Evolutionary conservation across 176 grass and related monocot species (phyloP).

Genomic region (Lolium rigidum): DNA sequence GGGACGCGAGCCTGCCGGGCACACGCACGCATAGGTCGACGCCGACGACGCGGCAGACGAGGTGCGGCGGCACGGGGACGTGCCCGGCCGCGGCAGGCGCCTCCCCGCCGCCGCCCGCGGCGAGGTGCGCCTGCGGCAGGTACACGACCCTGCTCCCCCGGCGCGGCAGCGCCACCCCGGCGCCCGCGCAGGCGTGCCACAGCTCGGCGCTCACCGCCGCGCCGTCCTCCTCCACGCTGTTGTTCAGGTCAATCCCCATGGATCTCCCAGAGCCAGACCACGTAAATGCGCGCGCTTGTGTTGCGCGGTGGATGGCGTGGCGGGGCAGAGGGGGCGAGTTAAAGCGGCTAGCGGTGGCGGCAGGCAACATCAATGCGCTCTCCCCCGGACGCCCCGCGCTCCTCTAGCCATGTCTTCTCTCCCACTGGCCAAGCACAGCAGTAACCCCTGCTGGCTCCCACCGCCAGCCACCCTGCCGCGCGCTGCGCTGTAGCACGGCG

Average conservation of each 20-base stretch:
- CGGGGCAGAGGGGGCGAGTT: background rate
- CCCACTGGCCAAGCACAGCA: too few relatives aligned
- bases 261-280: background rate
- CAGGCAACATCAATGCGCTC: background rate
- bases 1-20: background rate
- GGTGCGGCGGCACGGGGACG: conserved; percentile 59
- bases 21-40: conserved; percentile 82
- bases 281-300: conserved; percentile 23
- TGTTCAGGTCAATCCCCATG: conserved; percentile 97
- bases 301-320: conserved; percentile 21
- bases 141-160: conserved; percentile 84
- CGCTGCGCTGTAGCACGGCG: background rate
- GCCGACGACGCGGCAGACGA: conserved; percentile 79
- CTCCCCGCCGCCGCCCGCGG: conserved; percentile 33
- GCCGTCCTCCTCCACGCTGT: conserved; percentile 55
- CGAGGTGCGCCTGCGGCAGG: conserved; percentile 91
- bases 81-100: background rate
- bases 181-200: conserved; percentile 93
- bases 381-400: conserved; percentile 13
- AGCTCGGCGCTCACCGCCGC: conserved; percentile 62
- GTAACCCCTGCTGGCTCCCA: background rate
- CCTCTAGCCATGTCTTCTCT: background rate
- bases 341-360: conserved; percentile 6
- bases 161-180: conserved; percentile 65
- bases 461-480: background rate